These are phyloP conservation scores for Candida glaebosa DNA, from an alignment of 805 yeast species.

Conservation along the genomic window DNA sequence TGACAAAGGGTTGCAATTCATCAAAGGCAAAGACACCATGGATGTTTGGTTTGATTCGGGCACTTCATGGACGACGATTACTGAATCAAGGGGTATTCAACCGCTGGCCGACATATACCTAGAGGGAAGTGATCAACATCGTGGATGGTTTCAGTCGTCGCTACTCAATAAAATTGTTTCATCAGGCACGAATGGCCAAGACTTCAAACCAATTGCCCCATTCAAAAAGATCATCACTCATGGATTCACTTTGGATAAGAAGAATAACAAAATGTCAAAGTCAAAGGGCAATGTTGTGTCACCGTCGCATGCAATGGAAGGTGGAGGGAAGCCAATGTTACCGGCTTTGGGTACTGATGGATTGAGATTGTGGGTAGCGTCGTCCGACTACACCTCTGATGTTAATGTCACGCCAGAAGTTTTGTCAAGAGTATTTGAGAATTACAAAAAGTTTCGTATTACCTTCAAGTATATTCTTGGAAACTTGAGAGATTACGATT, in stretches of 20 bases:
- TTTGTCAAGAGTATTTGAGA: slow-evolving; percentile 72
- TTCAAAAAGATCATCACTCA: slow-evolving; percentile 79
- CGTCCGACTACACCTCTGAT: slow-evolving; percentile 80
- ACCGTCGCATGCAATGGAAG: slow-evolving; percentile 67
- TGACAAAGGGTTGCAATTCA: slow-evolving; percentile 41
- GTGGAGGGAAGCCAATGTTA: slow-evolving; percentile 40
- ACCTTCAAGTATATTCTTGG: slow-evolving; percentile 82
- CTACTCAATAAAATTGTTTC: slow-evolving; percentile 68
- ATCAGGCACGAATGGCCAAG: slow-evolving; percentile 40
- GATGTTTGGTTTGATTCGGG: slow-evolving; percentile 99
- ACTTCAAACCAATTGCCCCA: slow-evolving; percentile 47
- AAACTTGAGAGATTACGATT: slow-evolving; percentile 50
- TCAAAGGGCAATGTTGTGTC: slow-evolving; percentile 79
- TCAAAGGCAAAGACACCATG: slow-evolving; percentile 85
- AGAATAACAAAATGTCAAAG: slow-evolving; percentile 90
- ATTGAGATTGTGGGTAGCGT: slow-evolving; percentile 84
- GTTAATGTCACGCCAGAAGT: slow-evolving; percentile 70
- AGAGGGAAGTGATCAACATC: slow-evolving; percentile 97
- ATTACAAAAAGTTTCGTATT: slow-evolving; percentile 75
- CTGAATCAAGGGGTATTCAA: slow-evolving; percentile 16
- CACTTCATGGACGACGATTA: slow-evolving; percentile 74
- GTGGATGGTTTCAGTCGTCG: slow-evolving; percentile 99
- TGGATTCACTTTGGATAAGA: slow-evolving; percentile 86
- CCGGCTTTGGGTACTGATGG: slow-evolving; percentile 89
- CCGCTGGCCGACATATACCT: slow-evolving; percentile 71